Percentiles rank a stretch among this genome's conserved stretches.
Evolutionary conservation across 2,329 filamentous ascomycete genomes (phyloP).

Genomic region (Alternaria novae-zelandiae): DNA sequence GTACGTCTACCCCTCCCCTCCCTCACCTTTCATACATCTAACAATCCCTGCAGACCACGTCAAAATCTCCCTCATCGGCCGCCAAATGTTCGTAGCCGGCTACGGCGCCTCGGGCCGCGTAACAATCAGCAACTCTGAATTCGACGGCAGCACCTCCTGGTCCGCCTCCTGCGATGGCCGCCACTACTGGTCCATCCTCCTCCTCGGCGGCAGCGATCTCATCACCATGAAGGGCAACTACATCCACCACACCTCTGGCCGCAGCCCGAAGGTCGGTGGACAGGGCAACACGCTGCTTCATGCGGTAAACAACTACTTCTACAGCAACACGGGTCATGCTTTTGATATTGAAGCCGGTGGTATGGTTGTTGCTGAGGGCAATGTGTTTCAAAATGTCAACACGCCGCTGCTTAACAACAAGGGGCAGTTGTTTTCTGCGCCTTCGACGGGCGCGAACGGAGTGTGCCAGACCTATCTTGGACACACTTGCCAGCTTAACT

Average conservation of each 20-base stretch:
- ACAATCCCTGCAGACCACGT: constrained; percentile 19
- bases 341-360: constrained; percentile 15
- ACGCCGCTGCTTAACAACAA: constrained; percentile 2
- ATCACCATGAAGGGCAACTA: constrained; percentile 27
- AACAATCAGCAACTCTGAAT: constrained; percentile 25
- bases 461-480: constrained; percentile 11
- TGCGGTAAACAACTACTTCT: constrained; percentile 25
- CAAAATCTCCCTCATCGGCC: constrained; percentile 22
- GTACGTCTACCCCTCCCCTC: no score
- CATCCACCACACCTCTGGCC: constrained; percentile 24
- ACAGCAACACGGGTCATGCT: constrained; percentile 19
- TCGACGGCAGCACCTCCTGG: constrained; percentile 23
- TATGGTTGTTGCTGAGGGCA: constrained; percentile 19
- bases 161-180: constrained; percentile 23
- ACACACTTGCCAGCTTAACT: constrained; percentile 12
- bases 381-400: constrained; percentile 19
- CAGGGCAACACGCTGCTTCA: constrained; percentile 15
- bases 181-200: constrained; percentile 25
- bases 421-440: constrained; percentile 6
- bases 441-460: not conserved
- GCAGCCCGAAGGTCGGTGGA: constrained; percentile 20
- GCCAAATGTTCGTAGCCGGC: constrained; percentile 22
- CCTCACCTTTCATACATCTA: no score
- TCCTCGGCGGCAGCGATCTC: constrained; percentile 18
- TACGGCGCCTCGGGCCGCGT: constrained; percentile 14